Evolutionary conservation across 2,329 filamentous ascomycete genomes (phyloP).

Genomic region (Alternaria panax): DNA sequence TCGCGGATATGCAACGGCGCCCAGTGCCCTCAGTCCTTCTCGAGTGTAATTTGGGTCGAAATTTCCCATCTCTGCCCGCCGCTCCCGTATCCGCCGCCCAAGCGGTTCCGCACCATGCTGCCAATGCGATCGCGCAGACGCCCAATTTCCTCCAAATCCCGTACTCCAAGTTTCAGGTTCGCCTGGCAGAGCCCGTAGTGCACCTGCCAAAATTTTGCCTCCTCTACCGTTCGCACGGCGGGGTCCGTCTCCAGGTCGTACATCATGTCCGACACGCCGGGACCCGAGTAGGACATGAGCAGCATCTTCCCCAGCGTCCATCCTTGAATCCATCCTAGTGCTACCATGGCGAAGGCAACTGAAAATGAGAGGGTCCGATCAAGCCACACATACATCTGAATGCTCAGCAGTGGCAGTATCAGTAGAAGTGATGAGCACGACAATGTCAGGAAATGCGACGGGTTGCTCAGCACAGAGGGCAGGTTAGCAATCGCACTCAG

Average conservation of each 20-base stretch:
- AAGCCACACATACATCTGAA: conserved; percentile 81
- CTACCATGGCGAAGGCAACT: conserved; percentile 88
- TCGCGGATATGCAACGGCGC: conserved; percentile 24
- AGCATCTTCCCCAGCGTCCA: conserved; percentile 91
- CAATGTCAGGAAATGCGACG: conserved; percentile 91
- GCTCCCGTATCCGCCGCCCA: conserved; percentile 87
- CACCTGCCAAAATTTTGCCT: conserved; percentile 97
- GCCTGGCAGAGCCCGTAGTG: conserved; percentile 98
- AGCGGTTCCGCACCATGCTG: conserved; percentile 80
- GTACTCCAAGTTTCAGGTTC: conserved; percentile 81
- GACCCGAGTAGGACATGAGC: conserved; percentile 82
- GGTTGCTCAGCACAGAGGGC: conserved; percentile 89
- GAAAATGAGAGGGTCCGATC: conserved; percentile 82
- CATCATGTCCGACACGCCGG: conserved; percentile 74
- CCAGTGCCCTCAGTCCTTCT: conserved; percentile 51
- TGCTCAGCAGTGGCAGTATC: conserved; percentile 79
- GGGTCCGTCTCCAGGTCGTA: conserved; percentile 84
- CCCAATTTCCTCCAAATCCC: conserved; percentile 68
- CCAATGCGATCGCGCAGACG: conserved; percentile 78
- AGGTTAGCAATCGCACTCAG: conserved; percentile 82
- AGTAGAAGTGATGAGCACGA: conserved; percentile 84
- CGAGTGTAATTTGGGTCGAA: conserved; percentile 76
- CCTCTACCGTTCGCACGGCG: conserved; percentile 77
- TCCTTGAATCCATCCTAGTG: conserved; percentile 82
- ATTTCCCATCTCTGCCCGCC: conserved; percentile 91